Evolutionary conservation across 345 rosid genomes (phyloP).

Genomic region (Gossypium sturtianum): DNA sequence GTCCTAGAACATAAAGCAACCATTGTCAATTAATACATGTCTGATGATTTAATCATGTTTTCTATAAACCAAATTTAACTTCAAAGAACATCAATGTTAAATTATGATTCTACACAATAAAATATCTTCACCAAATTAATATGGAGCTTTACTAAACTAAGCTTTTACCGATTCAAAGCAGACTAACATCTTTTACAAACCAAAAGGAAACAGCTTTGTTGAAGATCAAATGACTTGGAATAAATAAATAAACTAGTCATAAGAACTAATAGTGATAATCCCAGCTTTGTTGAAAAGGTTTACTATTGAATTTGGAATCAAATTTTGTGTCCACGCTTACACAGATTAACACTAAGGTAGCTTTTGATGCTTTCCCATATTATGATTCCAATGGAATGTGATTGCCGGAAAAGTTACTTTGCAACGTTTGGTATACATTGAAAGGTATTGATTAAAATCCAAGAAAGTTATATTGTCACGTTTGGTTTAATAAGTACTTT

Average conservation of each 20-base stretch:
- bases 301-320: background rate
- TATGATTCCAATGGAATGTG: no score
- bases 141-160: background rate
- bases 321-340: background rate
- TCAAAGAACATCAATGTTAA: background rate
- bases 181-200: background rate
- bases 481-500: no score
- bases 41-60: background rate
- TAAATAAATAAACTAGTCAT: background rate
- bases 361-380: no score
- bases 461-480: no score
- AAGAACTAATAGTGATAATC: background rate
- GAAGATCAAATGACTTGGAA: background rate
- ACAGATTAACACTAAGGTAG: background rate
- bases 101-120: background rate
- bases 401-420: no score
- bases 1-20: slow-evolving; percentile 49
- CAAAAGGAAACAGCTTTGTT: background rate
- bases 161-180: background rate
- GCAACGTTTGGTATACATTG: no score
- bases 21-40: slow-evolving; percentile 1
- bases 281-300: background rate
- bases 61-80: background rate
- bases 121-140: background rate
- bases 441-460: no score